Conservation (phyloP, 441 rosid genomes). For the Bocquillonia castaneifolia region DNA sequence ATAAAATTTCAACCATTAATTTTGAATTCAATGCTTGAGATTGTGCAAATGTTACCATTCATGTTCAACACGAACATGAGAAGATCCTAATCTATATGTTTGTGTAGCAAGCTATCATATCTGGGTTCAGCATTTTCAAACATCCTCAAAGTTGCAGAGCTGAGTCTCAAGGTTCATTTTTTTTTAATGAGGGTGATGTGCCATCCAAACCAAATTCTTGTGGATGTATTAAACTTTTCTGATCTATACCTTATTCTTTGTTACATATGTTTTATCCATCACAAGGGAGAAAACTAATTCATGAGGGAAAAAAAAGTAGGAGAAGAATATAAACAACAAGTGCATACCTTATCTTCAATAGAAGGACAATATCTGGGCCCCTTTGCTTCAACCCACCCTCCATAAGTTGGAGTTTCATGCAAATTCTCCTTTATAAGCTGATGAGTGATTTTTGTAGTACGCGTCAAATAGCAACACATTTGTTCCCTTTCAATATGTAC, state of each 20-base stretch:
- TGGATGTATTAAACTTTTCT: not conserved
- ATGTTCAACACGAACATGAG: too few relatives aligned
- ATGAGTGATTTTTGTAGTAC: conserved; percentile 80
- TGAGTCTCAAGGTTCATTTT: not conserved
- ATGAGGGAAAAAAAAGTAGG: not conserved
- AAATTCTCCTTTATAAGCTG: conserved; percentile 84
- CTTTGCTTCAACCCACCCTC: conserved; percentile 99
- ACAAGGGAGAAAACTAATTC: not conserved
- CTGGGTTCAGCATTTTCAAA: too few relatives aligned
- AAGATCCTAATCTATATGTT: too few relatives aligned
- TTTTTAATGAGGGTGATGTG: not conserved
- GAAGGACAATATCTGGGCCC: conserved; percentile 99
- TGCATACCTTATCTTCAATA: conserved; percentile 86
- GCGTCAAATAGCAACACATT: conserved; percentile 92
- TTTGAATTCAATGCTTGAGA: too few relatives aligned
- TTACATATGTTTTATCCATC: not conserved
- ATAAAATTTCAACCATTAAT: too few relatives aligned
- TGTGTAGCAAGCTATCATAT: too few relatives aligned
- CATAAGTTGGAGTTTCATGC: conserved; percentile 98
- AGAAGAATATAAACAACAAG: not conserved
- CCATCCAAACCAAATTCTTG: too few relatives aligned
- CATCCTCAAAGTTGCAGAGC: not conserved
- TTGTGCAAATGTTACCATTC: too few relatives aligned
- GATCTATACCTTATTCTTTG: not conserved
- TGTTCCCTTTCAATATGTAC: conserved; percentile 87